Percentiles rank a stretch among this genome's conserved stretches.
phyloP scores from a whole-genome alignment of 306 rosid genomes.

The Prunus dulcis region DNA sequence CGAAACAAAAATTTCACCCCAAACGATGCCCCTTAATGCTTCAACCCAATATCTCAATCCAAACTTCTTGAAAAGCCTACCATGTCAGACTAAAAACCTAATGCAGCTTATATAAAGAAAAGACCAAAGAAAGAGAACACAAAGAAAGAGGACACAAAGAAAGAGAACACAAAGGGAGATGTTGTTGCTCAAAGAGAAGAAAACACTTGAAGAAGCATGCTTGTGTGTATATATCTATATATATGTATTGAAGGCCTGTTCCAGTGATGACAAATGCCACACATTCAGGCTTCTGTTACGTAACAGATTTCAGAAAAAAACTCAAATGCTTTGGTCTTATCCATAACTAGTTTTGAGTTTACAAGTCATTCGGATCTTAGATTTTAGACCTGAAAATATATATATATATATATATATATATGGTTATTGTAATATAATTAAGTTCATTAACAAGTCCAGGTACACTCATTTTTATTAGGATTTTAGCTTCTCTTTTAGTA shows the following conservation, averaged over 20 bases:
- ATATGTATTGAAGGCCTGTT: neutral
- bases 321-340: neutral
- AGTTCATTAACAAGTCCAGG: neutral
- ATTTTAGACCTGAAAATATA: neutral
- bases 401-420: neutral
- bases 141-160: neutral
- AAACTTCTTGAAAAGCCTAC: neutral
- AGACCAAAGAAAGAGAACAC: neutral
- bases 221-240: neutral
- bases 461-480: neutral
- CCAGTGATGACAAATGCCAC: neutral
- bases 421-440: neutral
- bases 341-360: neutral
- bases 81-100: neutral
- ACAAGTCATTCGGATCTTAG: neutral
- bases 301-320: neutral
- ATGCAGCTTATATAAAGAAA: neutral
- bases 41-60: neutral
- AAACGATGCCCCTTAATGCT: slow-evolving; percentile 7
- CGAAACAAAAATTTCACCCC: neutral
- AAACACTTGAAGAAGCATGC: neutral
- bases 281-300: slow-evolving; percentile 7
- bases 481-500: neutral
- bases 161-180: neutral
- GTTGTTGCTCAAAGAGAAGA: neutral